Conservation (phyloP, 805 yeast species). For the Maudiozyma pseudohumilis region DNA sequence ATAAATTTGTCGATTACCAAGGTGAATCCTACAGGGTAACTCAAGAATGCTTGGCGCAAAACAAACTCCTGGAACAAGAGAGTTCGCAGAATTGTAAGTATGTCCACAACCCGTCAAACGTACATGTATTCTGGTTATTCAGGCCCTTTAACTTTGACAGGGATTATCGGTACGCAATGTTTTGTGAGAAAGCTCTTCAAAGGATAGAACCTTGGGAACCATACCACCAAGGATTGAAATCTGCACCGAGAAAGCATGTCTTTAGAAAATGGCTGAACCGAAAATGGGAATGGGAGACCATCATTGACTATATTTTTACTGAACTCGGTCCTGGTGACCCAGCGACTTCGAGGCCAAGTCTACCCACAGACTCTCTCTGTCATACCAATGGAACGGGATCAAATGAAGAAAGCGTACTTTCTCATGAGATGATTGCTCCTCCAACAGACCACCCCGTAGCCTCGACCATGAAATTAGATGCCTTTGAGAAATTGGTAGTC, state of each 20-base stretch:
- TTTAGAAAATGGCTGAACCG: conserved; percentile 7
- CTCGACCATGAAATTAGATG: no score
- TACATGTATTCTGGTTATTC: background rate
- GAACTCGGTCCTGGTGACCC: conserved; percentile 3
- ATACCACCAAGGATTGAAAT: conserved; percentile 4
- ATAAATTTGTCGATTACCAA: conserved; percentile 3
- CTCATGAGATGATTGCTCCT: no score
- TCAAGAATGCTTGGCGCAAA: background rate
- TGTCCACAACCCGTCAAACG: conserved; percentile 6
- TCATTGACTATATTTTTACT: conserved; percentile 4
- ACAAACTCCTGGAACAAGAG: conserved; percentile 6
- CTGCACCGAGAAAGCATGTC: conserved; percentile 4
- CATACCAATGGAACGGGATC: background rate
- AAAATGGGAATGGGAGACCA: conserved; percentile 7
- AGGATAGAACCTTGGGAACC: background rate
- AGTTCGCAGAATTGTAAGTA: background rate
- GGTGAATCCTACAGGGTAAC: background rate
- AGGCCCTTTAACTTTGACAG: conserved; percentile 5
- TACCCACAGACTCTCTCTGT: no score
- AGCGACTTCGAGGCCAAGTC: no score
- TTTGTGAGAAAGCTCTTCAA: conserved; percentile 3
- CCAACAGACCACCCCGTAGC: no score
- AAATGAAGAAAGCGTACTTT: background rate
- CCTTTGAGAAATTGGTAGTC: no score
- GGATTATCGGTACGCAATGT: conserved; percentile 1